Evolutionary conservation across 306 rosid species (phyloP).

Genomic region (Cucumis hystrix): DNA sequence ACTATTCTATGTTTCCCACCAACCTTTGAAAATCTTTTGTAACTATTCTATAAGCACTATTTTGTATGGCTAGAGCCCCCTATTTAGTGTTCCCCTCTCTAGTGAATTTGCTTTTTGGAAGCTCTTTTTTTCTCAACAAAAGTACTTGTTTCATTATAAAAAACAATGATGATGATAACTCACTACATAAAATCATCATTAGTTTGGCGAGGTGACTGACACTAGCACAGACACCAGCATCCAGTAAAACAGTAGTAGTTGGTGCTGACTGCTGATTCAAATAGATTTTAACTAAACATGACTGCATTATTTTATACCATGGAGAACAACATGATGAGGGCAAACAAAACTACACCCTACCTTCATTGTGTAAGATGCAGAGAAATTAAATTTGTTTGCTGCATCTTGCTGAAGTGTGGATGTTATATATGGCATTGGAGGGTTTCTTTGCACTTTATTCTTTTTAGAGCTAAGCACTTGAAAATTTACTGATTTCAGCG

Average conservation of each 20-base stretch:
- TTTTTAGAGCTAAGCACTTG: conserved; percentile 41
- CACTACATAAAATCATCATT: not conserved
- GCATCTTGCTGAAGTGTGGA: conserved; percentile 99
- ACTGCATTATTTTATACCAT: not conserved
- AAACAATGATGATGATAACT: not conserved
- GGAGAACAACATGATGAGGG: not conserved
- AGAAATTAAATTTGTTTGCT: conserved; percentile 63
- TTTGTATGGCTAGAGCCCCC: too few relatives aligned
- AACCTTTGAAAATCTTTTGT: too few relatives aligned
- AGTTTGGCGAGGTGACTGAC: not conserved
- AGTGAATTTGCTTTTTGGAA: too few relatives aligned
- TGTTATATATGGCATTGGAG: conserved; percentile 89
- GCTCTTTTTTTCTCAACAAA: too few relatives aligned
- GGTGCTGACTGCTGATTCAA: not conserved
- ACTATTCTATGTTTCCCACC: too few relatives aligned
- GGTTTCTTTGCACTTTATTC: conserved; percentile 52
- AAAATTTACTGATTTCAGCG: conserved; percentile 36
- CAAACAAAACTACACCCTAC: conserved; percentile 23
- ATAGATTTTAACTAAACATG: not conserved
- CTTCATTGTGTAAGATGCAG: conserved; percentile 72
- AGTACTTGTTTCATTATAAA: too few relatives aligned
- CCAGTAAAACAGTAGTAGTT: not conserved
- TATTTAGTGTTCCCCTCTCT: too few relatives aligned
- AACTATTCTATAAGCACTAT: too few relatives aligned
- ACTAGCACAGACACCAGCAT: not conserved